These are phyloP conservation scores for Metarhizium brunneum DNA, from an alignment of 2,329 filamentous ascomycete species.

Conservation along the genomic window DNA sequence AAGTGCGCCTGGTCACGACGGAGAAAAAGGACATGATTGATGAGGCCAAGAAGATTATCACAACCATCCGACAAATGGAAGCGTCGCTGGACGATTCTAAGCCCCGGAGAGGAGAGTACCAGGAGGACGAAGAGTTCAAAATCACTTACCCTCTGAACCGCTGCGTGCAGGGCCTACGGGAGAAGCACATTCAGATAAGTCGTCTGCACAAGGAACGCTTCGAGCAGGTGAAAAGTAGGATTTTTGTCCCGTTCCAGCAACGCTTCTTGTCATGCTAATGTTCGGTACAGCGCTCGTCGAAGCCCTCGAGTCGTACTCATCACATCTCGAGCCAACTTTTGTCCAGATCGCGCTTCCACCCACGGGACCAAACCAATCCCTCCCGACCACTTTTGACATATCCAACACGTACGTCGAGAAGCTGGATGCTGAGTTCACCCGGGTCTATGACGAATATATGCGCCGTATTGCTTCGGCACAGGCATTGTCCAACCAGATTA, in stretches of 20 bases:
- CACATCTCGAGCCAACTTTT: conserved; percentile 85
- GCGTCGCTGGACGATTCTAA: conserved; percentile 72
- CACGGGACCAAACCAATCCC: conserved; percentile 62
- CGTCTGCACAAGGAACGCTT: conserved; percentile 84
- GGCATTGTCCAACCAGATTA: conserved; percentile 70
- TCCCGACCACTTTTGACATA: conserved; percentile 83
- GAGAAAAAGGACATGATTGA: conserved; percentile 91
- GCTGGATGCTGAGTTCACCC: conserved; percentile 83
- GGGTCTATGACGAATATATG: conserved; percentile 94
- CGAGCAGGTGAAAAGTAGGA: conserved; percentile 87
- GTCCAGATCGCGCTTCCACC: conserved; percentile 79
- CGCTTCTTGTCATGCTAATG: not conserved
- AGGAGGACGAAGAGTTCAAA: conserved; percentile 58
- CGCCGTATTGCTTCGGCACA: conserved; percentile 70
- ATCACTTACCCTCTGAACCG: conserved; percentile 75
- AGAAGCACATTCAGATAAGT: conserved; percentile 73
- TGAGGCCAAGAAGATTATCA: conserved; percentile 78
- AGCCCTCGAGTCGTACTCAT: conserved; percentile 91
- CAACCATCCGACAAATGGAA: conserved; percentile 88
- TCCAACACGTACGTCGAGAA: conserved; percentile 79
- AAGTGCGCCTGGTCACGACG: conserved; percentile 71
- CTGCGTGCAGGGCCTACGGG: conserved; percentile 73
- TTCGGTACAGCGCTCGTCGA: conserved; percentile 66
- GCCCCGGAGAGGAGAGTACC: conserved; percentile 48
- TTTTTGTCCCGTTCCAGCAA: not conserved